Evolutionary conservation across 2,329 filamentous ascomycete species (phyloP), one percentile per base, ranked within the genome.

Genomic region (Xylariomycetidae sp.): DNA sequence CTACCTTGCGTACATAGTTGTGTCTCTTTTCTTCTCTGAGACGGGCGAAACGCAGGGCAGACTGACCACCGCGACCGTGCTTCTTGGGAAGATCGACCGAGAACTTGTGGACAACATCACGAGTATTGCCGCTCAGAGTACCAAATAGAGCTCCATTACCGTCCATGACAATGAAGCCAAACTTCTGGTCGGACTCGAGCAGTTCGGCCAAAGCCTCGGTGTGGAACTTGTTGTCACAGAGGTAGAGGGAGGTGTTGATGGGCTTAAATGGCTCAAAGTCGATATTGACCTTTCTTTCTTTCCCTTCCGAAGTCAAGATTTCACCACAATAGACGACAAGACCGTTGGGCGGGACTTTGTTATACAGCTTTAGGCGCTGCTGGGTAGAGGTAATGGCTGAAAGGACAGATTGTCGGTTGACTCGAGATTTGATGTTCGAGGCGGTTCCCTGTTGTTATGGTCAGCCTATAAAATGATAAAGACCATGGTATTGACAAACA

Each of bases 261-360:
- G 92, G 92, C 76, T 98, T 98, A 77, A 98, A 98, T 19, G 92
- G 92, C 69, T 98, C 92, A 63, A 98, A 98, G 62, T 98, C 94
- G 62, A 98, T 98, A 68, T 98, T 98, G 72, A 98, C 94, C 75
- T 96, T 98, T 59, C 92, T 79, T 70, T 98, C 92, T 69, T 98
- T 98, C 66, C 92, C 92, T 72, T 98, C 92, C 18, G 82, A 83
- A 36, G 92, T 98, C 72, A 98, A 83, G 63, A 98, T 97, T 96
- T 98, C 92, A 82, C 92, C 92, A 65, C 92, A 98, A 77, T 98
- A 98, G 50, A 98, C 85, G 48, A 98, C 92, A 49, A 98, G 73
- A 40, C 92, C 92, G 67, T 98, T 98, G 31, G 92, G 88, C 19
- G 94, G 92, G 37, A 98, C 92, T 69, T 97, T 97, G 69, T 89